Base-by-base conservation (phyloP, 495 filamentous ascomycete genomes). In the Penicillium daleae region DNA sequence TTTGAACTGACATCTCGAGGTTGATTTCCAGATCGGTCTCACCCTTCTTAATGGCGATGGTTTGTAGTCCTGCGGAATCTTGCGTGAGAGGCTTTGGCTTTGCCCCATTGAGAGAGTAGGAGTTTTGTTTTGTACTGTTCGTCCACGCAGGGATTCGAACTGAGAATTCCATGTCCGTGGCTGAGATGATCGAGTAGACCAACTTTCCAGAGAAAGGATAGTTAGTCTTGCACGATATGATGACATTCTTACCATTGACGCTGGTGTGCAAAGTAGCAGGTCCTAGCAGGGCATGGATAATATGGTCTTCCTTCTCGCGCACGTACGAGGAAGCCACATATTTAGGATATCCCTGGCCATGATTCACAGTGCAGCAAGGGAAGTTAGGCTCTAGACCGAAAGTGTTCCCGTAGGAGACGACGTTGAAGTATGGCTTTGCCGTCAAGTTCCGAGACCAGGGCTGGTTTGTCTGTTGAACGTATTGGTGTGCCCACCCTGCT, bases 331-430 rank as follows among this genome's bases (percentile, higher is more conserved):
- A 71, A 21, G 62, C 54, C 17, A 86, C 71, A 60, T 85, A 87
- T 59, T 89, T 88, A 0, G 86, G 86, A 60, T 80, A 82, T 0
- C 82, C 86, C 67, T 88, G 85, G 0, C 81, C 83, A 67, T 87
- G 81, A 66, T 88, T 88, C 57, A 89, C 86, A 3, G 85, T 87
- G 68, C 86, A 88, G 74, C 86, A 88, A 7, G 85, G 83, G 56
- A 79, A 79, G 48, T 78, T 72, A 10, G 78, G 75, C 39, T 75
- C 76, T 32, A 72, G 37, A 7, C 67, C 71, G 32, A 65, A 75
- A 12, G 62, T 66, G 32, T 71, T 61, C 4, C 69, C 62, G 10
- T 57, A 61, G 21, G 58, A 40, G 26, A 70, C 64, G 12, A 80
- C 79, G 57, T 87, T 83, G 51, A 66, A 82, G 71, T 83, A 87